A percentile compares a stretch with the other conserved stretches of the same genome.
Conservation (phyloP, 305 asterid species). For the Andrographis paniculata region DNA sequence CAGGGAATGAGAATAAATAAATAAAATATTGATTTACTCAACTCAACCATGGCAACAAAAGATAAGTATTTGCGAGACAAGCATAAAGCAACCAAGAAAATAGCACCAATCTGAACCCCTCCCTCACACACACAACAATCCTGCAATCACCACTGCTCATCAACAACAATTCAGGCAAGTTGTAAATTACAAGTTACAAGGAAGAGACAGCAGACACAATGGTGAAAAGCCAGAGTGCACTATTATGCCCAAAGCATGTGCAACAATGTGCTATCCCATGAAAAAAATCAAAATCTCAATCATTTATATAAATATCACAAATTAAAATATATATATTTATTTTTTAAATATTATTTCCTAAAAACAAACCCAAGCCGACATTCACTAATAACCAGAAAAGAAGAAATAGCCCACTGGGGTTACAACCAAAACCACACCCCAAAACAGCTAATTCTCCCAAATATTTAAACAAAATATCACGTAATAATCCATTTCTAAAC, state of each 20-base stretch:
- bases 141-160: not conserved
- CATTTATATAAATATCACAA: no score
- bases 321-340: no score
- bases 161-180: not conserved
- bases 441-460: constrained; percentile 11
- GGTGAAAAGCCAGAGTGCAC: not conserved
- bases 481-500: no score
- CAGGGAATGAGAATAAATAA: no score
- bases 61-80: no score
- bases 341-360: no score
- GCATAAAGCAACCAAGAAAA: no score
- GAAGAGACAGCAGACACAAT: not conserved
- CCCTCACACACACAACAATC: not conserved
- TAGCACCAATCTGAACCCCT: no score
- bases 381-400: not conserved
- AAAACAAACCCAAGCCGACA: no score
- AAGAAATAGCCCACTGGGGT: not conserved
- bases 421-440: constrained; percentile 26
- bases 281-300: not conserved
- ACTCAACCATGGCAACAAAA: no score
- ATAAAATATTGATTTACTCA: no score
- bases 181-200: no score
- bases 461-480: not conserved
- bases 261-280: not conserved
- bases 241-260: not conserved